Conservation (phyloP, 805 yeast species). For the Barnettozyma wickerhamii region DNA sequence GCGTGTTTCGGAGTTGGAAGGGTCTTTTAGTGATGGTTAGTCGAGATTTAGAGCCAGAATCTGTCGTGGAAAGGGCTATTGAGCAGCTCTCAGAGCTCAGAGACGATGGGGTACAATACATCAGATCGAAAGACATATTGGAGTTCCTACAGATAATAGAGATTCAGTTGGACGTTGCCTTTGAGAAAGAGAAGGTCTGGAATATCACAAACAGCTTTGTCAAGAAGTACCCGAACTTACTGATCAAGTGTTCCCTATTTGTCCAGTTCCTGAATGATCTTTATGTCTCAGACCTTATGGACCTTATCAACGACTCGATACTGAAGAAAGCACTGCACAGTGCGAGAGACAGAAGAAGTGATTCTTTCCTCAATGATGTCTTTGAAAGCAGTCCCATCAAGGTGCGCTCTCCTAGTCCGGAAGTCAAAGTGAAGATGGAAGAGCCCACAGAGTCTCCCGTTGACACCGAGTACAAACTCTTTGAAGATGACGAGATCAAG, state of each 20-base stretch:
- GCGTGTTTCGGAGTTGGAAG: too few relatives aligned
- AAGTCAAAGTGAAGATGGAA: neutral
- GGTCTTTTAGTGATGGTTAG: too few relatives aligned
- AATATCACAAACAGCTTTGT: constrained; percentile 11
- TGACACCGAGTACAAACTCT: neutral
- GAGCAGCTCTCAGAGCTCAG: neutral
- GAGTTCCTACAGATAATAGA: neutral
- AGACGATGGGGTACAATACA: neutral
- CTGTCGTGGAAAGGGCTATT: neutral
- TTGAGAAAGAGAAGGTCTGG: constrained; percentile 8
- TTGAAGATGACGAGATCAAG: neutral
- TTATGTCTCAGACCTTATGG: constrained; percentile 14
- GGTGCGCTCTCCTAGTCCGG: neutral
- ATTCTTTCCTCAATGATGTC: neutral
- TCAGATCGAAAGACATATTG: neutral
- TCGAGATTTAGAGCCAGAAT: neutral
- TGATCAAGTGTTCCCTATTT: constrained; percentile 11
- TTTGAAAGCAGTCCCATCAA: constrained; percentile 2
- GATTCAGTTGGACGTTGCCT: neutral
- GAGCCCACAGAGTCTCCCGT: neutral
- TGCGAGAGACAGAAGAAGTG: neutral
- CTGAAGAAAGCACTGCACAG: neutral
- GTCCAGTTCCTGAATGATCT: constrained; percentile 14
- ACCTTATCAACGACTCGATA: constrained; percentile 8
- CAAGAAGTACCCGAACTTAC: constrained; percentile 12